Evolutionary conservation across 116 monocot genomes (phyloP), one percentile per base, ranked within the genome.

Genomic region (Dioscorea cayenensis): DNA sequence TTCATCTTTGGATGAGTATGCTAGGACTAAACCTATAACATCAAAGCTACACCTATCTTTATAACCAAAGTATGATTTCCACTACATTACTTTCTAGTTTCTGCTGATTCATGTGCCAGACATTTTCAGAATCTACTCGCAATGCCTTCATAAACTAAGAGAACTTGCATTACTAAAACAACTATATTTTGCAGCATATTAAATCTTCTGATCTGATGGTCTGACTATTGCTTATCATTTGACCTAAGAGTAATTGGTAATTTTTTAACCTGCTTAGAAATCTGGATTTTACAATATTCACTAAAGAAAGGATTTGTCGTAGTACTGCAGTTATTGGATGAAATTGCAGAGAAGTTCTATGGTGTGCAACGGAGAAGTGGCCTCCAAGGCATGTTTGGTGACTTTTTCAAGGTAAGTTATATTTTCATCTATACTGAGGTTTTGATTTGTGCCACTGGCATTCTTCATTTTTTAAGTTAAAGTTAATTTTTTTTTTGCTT

Each of bases 271-370:
- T 43, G 43, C 43, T 43, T 12, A 10, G 43, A 6, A 43, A 3
- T 43, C 43, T 43, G 12, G 6, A 43, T 43, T 43, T 43, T 43
- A 43, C 43, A 43, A 7, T 43, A 43, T 43, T 10, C 12, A 12
- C 43, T 43, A 43, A 43, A 8, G 43, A 43, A 43, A 17, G 38
- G 19, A 43, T 11, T 66, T 32, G 35, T 66, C 17, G 7, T 49
- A 22, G 14, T n/a, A 69, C 19, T 84, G 52, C 78, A 99, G 94
- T 78, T 87, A 66, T 73, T 99, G 60, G 97, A 99, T 84, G 90
- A 83, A 77, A 77, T 99, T 76, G 97, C 82, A 11, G 90, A 82
- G 64, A 91, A 68, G 17, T 99, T 94, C 75, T 99, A 94, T 78
- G 84, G 81, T 17, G 80, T 94, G 20, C 80, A 71, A 67, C 86